Conservation (phyloP, 2,329 filamentous ascomycete genomes). For the Paecilomyces variotii region DNA sequence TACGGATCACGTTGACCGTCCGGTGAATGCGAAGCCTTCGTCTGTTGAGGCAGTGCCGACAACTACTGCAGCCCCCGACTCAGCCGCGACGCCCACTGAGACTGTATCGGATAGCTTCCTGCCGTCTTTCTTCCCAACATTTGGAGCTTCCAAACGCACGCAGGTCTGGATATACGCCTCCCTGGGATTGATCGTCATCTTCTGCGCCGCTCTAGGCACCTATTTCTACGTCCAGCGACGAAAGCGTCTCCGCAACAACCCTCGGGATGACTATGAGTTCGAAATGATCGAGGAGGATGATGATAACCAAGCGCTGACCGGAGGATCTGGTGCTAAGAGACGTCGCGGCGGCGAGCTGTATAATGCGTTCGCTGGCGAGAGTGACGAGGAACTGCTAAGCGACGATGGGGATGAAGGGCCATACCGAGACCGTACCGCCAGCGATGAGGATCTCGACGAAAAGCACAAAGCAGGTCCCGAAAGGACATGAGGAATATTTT, state of each 20-base stretch:
- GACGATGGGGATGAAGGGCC: conserved; percentile 31
- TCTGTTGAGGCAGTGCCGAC: conserved; percentile 2
- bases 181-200: conserved; percentile 72
- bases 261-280: conserved; percentile 84
- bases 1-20: conserved; percentile 58
- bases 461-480: conserved; percentile 8
- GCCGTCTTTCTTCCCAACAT: conserved; percentile 81
- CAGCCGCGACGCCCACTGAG: conserved; percentile 22
- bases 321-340: conserved; percentile 44
- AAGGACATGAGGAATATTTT: conserved; percentile 6
- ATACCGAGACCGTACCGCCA: conserved; percentile 22
- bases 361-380: conserved; percentile 92
- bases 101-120: conserved; percentile 51
- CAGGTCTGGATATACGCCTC: conserved; percentile 93
- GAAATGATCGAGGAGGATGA: conserved; percentile 85
- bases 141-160: conserved; percentile 77
- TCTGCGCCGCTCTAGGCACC: conserved; percentile 70
- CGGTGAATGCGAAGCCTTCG: conserved; percentile 52
- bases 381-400: conserved; percentile 61
- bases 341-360: conserved; percentile 80
- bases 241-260: conserved; percentile 64
- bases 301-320: conserved; percentile 32
- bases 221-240: conserved; percentile 77
- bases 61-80: conserved; percentile 20
- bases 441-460: conserved; percentile 1